These are phyloP conservation scores for Globisporangium spinosum DNA, from an alignment of 352 stramenopile genomes.

Conservation along the genomic window DNA sequence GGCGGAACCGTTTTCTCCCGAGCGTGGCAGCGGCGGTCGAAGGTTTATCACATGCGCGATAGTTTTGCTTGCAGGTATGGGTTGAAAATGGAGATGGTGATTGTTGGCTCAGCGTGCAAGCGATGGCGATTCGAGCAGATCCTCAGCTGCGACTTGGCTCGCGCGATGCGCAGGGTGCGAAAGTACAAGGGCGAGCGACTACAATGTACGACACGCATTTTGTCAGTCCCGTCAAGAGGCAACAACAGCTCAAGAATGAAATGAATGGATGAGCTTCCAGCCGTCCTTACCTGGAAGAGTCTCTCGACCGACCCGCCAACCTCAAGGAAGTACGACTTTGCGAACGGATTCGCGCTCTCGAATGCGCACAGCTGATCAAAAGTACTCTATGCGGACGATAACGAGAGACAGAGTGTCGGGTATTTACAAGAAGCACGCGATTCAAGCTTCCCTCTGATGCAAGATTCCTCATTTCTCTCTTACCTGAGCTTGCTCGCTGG, in stretches of 20 bases:
- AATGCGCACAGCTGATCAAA: conserved; percentile 49
- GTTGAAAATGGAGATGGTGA: background rate
- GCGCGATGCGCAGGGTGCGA: conserved; percentile 47
- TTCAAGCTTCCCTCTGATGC: background rate
- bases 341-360: conserved; percentile 38
- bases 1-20: background rate
- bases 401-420: background rate
- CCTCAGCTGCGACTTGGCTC: conserved; percentile 42
- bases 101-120: background rate
- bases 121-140: conserved; percentile 30
- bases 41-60: background rate
- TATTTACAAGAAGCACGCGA: background rate
- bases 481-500: conserved; percentile 36
- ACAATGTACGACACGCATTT: background rate
- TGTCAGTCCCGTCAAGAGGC: background rate
- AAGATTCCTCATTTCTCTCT: background rate
- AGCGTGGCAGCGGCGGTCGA: background rate
- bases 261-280: conserved; percentile 5
- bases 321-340: conserved; percentile 51
- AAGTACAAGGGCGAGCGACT: conserved; percentile 42
- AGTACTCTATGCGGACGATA: conserved; percentile 5
- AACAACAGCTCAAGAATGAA: conserved; percentile 7
- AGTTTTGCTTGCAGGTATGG: background rate
- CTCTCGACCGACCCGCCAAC: conserved; percentile 42
- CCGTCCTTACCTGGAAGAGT: conserved; percentile 46